phyloP scores from a whole-genome alignment of 148 eudicot species.

The Vaccinium myrtillus region DNA sequence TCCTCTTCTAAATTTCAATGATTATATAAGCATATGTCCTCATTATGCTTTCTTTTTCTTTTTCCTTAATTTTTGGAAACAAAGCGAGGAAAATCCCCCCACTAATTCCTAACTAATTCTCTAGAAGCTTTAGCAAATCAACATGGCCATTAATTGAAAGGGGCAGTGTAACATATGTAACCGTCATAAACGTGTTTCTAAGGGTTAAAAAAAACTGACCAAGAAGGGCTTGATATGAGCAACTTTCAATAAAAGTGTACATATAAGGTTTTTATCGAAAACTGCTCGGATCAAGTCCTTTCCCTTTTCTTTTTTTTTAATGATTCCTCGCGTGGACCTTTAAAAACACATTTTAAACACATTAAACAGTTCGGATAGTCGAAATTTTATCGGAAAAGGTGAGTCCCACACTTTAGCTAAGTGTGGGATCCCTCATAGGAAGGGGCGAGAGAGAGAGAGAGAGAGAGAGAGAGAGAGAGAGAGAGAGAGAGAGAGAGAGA shows the following conservation, averaged over 20 bases:
- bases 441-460: not conserved
- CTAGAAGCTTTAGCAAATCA: not conserved
- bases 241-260: no score
- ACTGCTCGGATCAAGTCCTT: no score
- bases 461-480: no score
- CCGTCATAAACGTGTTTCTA: not conserved
- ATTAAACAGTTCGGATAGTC: no score
- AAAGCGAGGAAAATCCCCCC: not conserved
- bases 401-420: no score
- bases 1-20: not conserved
- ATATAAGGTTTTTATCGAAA: no score
- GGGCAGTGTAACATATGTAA: not conserved
- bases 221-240: no score
- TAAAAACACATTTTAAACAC: no score
- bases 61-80: not conserved
- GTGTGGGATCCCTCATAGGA: not conserved
- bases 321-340: no score
- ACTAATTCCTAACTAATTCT: not conserved
- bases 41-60: not conserved
- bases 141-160: not conserved
- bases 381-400: no score
- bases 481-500: no score
- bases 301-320: no score
- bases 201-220: not conserved
- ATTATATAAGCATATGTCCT: not conserved